Conservation (phyloP, 805 yeast species). For the Scheffersomyces spartinae region DNA sequence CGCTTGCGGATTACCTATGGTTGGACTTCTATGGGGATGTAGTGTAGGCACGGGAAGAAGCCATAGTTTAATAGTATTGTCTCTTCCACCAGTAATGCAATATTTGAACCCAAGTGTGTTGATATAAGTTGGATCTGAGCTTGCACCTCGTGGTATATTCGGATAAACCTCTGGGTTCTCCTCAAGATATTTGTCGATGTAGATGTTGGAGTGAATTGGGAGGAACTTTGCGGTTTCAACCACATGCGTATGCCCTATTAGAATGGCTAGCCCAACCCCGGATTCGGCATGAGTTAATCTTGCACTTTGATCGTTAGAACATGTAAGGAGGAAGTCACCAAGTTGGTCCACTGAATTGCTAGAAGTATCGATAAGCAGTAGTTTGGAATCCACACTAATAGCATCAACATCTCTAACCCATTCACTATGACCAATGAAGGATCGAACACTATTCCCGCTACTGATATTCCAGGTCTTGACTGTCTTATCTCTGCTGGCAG, state of each 20-base stretch:
- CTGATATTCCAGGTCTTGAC: slow-evolving; percentile 56
- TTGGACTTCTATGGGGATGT: slow-evolving; percentile 42
- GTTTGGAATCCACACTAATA: slow-evolving; percentile 8
- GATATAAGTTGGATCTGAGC: slow-evolving; percentile 15
- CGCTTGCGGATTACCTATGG: slow-evolving; percentile 55
- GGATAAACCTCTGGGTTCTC: slow-evolving; percentile 19
- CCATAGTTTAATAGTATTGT: slow-evolving; percentile 68
- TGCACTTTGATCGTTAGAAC: slow-evolving; percentile 70
- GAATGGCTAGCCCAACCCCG: slow-evolving; percentile 55
- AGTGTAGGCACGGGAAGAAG: slow-evolving; percentile 54
- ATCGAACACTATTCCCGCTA: slow-evolving; percentile 54
- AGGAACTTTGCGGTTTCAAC: slow-evolving; percentile 63
- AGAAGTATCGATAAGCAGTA: slow-evolving; percentile 5
- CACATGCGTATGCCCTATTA: slow-evolving; percentile 76
- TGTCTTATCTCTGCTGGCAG: slow-evolving; percentile 53
- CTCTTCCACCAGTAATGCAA: slow-evolving; percentile 72
- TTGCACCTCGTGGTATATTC: slow-evolving; percentile 19
- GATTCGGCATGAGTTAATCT: slow-evolving; percentile 55
- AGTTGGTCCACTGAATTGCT: slow-evolving; percentile 13
- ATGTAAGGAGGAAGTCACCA: slow-evolving; percentile 54
- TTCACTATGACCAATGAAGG: slow-evolving; percentile 72
- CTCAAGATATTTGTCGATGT: slow-evolving; percentile 34
- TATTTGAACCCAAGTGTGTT: slow-evolving; percentile 49
- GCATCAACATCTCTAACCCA: slow-evolving; percentile 70
- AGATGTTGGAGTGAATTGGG: slow-evolving; percentile 38